Evolutionary conservation across 2,329 filamentous ascomycete genomes (phyloP), one percentile per base, ranked within the genome.

Genomic region (Aplosporella prunicola): DNA sequence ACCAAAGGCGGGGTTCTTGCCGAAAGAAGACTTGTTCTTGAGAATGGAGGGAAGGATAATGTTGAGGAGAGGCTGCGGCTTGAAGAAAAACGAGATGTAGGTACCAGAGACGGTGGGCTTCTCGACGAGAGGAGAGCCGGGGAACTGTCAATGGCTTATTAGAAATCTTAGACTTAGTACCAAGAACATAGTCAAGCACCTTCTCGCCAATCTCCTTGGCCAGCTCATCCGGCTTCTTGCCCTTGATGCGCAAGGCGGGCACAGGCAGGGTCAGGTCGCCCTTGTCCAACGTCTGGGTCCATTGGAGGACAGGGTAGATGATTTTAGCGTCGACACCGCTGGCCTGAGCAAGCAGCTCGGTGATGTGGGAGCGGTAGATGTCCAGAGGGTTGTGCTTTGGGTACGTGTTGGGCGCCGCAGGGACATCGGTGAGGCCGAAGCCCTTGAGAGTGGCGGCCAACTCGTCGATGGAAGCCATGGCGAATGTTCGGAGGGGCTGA

Each of bases 11-110:
- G 66, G 63, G 55, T 81, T 77, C 56, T 69, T 71, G 43, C 84
- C 84, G 52, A 74, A 93, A 15, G 67, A 61, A 8, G 57, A 46
- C 44, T 74, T 74, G 33, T 74, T 70, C 46, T 72, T 67, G 40
- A 81, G 74, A 43, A 91, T 78, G 49, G 75, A 69, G 24, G 82
- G 81, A 32, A 93, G 63, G 20, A 88, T 68, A 24, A 83, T 61
- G 43, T 74, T 64, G 35, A 74, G 67, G 29, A 91, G 72, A 10
- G 78, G 73, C 3, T 64, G 67, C n/a, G 74, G 65, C 62, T 82
- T 82, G 71, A 88, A 82, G 68, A 80, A 88, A 66, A 93, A 89
- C 49, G 78, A 74, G 26, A 93, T 62, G 51, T 84, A 87, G 32
- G 76, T 74, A 46, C 78, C 80, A 43, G 67, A 71, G n/a, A 70